Evolutionary conservation across 371 early-diverging fungal species (phyloP).

Genomic region (Mortierella sp.): DNA sequence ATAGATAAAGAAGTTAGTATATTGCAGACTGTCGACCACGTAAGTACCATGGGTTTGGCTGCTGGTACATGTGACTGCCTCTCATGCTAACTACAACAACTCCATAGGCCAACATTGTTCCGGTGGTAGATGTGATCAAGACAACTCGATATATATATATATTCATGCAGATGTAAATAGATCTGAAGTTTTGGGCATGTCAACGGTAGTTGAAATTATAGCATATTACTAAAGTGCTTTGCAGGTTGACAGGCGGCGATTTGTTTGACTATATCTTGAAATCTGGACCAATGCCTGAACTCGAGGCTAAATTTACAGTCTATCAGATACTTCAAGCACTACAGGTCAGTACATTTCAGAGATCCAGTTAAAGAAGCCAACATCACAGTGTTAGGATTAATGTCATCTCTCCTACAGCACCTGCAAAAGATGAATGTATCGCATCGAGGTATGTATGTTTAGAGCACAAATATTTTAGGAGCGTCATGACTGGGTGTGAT

Average conservation of each 20-base stretch:
- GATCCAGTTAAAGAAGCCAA: background rate
- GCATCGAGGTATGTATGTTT: slow-evolving; percentile 58
- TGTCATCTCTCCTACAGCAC: slow-evolving; percentile 47
- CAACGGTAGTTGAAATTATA: background rate
- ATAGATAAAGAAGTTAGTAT: slow-evolving; percentile 63
- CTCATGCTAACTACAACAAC: background rate
- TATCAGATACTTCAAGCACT: slow-evolving; percentile 67
- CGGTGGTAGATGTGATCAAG: slow-evolving; percentile 63
- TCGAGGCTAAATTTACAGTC: slow-evolving; percentile 63
- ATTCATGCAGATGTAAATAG: slow-evolving; percentile 63
- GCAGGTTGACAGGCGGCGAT: slow-evolving; percentile 66
- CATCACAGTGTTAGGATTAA: background rate
- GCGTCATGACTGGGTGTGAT: too few species aligned
- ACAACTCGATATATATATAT: slow-evolving; percentile 64
- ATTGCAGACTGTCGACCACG: slow-evolving; percentile 62
- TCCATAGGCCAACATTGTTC: slow-evolving; percentile 63
- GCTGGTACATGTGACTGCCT: background rate
- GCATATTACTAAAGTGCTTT: background rate
- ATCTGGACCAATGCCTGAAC: slow-evolving; percentile 60
- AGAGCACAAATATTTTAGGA: background rate
- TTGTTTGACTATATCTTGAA: slow-evolving; percentile 64
- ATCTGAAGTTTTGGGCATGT: background rate
- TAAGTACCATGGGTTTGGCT: slow-evolving; percentile 18
- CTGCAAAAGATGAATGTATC: slow-evolving; percentile 63
- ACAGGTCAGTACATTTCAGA: slow-evolving; percentile 19